Percentiles rank a stretch among this genome's conserved stretches.
Evolutionary conservation across 345 rosid species (phyloP).

Genomic region (Eutrema yunnanense): DNA sequence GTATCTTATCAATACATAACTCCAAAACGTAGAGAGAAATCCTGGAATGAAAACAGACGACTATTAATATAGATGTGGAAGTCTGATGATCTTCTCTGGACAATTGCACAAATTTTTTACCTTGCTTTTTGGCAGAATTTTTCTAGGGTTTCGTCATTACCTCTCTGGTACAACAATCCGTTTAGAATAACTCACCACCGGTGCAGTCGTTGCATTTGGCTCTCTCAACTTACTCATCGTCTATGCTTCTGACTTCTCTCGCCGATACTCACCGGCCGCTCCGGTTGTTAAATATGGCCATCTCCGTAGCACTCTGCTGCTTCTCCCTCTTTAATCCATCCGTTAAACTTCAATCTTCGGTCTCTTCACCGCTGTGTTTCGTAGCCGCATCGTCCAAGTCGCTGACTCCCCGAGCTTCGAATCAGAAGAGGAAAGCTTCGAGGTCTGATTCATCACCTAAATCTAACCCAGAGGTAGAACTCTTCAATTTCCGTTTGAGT

Average conservation of each 20-base stretch:
- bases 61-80: no score
- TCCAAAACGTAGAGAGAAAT: no score
- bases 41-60: no score
- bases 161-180: fast-evolving
- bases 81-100: no score
- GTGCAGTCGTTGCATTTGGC: no score
- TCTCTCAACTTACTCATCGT: no score
- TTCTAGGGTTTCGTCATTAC: no score
- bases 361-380: slow-evolving; percentile 36
- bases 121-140: no score
- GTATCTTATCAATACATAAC: no score
- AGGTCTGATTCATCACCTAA: slow-evolving; percentile 22
- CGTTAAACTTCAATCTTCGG: slow-evolving; percentile 34
- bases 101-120: no score
- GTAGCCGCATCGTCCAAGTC: slow-evolving; percentile 25
- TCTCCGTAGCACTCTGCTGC: slow-evolving; percentile 48
- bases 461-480: slow-evolving; percentile 29
- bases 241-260: neutral
- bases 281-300: slow-evolving; percentile 37
- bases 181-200: fast-evolving
- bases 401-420: slow-evolving; percentile 24
- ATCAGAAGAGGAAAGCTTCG: slow-evolving; percentile 22
- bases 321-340: slow-evolving; percentile 50
- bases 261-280: slow-evolving; percentile 9
- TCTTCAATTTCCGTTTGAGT: no score